Evolutionary conservation across 805 yeast species (phyloP), one percentile per base, ranked within the genome.

Genomic region (Schizosaccharomyces japonicus): DNA sequence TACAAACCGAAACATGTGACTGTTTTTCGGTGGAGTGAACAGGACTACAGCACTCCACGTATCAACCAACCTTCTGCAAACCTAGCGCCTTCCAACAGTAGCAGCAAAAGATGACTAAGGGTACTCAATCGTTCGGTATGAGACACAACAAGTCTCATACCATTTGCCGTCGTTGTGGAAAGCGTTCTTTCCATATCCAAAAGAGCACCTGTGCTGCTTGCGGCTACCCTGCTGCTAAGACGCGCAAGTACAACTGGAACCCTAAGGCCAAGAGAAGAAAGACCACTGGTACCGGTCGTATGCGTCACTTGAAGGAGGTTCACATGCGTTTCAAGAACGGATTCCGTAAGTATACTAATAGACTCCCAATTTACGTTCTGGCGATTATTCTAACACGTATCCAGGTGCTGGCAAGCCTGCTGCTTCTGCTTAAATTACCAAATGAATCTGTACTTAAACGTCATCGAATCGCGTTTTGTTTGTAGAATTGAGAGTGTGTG

Each of bases 261-360:
- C 71, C 72, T 60, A 90, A 90, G 80, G 94, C 95, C 66, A 82
- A 85, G 80, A 84, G 98, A 83, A 84, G 98, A 82, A 80, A 80
- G 71, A 90, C 98, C 61, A 85, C 95, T 61, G 98, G 98, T 76
- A 78, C 96, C 69, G 98, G 98, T 73, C 92, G 98, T 76, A 82
- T 83, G 92, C 75, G 85, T 69, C 76, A 87, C 84, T 78, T 90
- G 71, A 90, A 87, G 77, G 78, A 77, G 71, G 94, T 90, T 62
- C 72, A 90, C 61, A 84, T 95, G 78, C 82, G 84, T 76, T 87
- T 87, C 80, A 83, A 85, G 82, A 87, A 87, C 78, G 93, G 84
- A 68, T 90, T 90, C 95, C 95, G 82, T 71, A 67, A 36, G 42
- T 36, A 11, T 5, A 15, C 23, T 8, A 5, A 23, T 36, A 17